A percentile compares a stretch with the other conserved stretches of the same genome.
These are phyloP conservation scores for Trichoderma endophyticum DNA, from an alignment of 2,329 filamentous ascomycete genomes.

Conservation along the genomic window DNA sequence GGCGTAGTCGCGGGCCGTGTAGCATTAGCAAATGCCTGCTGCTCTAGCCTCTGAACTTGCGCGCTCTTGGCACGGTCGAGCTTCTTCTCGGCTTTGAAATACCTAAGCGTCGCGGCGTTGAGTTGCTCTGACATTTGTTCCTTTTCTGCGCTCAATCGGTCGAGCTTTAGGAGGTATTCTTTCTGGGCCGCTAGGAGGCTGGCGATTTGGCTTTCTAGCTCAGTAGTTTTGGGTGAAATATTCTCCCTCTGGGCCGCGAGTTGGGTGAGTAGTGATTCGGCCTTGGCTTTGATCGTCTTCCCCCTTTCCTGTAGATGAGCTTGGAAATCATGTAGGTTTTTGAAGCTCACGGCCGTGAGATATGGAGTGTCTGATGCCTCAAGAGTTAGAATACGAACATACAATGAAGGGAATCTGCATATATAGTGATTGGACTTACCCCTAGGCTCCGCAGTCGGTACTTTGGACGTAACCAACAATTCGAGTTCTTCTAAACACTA, in stretches of 20 bases:
- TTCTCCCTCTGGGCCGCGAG: slow-evolving; percentile 51
- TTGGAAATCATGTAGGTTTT: slow-evolving; percentile 70
- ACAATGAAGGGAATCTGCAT: not conserved
- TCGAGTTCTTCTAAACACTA: slow-evolving; percentile 64
- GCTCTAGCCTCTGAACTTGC: slow-evolving; percentile 88
- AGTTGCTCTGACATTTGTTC: slow-evolving; percentile 81
- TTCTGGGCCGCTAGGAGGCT: slow-evolving; percentile 79
- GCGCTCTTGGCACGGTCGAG: slow-evolving; percentile 84
- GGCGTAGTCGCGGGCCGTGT: slow-evolving; percentile 43
- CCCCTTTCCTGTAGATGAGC: slow-evolving; percentile 75
- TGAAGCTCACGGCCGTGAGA: slow-evolving; percentile 58
- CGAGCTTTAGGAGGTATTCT: slow-evolving; percentile 70
- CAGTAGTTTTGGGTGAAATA: slow-evolving; percentile 64
- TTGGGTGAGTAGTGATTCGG: slow-evolving; percentile 64
- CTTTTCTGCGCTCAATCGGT: slow-evolving; percentile 73
- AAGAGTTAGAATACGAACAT: not conserved
- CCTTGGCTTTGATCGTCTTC: slow-evolving; percentile 70
- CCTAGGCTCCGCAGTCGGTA: slow-evolving; percentile 29
- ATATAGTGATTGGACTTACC: not conserved
- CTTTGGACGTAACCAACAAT: slow-evolving; percentile 51
- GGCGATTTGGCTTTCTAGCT: slow-evolving; percentile 72
- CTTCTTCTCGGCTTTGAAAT: slow-evolving; percentile 93
- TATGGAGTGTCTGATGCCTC: slow-evolving; percentile 48
- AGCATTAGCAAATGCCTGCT: slow-evolving; percentile 74
- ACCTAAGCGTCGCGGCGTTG: slow-evolving; percentile 83